Percentiles rank a stretch among this genome's conserved stretches.
Evolutionary conservation across 768 basidiomycete genomes (phyloP).

Genomic region (Podaxis sp.): DNA sequence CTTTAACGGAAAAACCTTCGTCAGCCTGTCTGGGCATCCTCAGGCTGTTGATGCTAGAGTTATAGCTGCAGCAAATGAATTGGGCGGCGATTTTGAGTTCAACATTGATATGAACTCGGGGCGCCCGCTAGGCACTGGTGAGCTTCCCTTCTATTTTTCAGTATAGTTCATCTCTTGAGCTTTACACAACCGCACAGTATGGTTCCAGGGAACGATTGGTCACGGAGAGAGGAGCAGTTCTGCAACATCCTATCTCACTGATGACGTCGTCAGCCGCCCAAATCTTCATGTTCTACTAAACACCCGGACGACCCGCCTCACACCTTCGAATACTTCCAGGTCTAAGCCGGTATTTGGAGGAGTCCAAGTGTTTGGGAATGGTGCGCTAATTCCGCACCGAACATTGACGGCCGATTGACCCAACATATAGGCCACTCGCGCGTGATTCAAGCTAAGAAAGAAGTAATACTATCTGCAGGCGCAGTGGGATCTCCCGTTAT

Average conservation of each 20-base stretch:
- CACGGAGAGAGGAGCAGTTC: constrained; percentile 26
- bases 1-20: constrained; percentile 24
- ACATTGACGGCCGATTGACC: too few species aligned
- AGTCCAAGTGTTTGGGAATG: neutral
- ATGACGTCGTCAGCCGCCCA: constrained; percentile 17
- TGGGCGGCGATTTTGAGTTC: constrained; percentile 21
- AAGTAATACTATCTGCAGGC: constrained; percentile 15
- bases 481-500: constrained; percentile 14
- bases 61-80: constrained; percentile 25
- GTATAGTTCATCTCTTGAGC: neutral
- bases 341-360: neutral
- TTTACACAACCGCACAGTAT: constrained; percentile 6
- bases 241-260: constrained; percentile 25
- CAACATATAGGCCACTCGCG: too few species aligned
- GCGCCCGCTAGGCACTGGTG: constrained; percentile 26
- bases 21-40: constrained; percentile 27
- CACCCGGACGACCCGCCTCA: neutral
- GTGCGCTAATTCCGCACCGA: neutral
- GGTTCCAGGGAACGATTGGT: constrained; percentile 21
- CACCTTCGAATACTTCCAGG: neutral
- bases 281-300: neutral
- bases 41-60: constrained; percentile 26
- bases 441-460: neutral
- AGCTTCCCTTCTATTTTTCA: neutral
- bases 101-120: constrained; percentile 27